Conservation (phyloP, 148 eudicot species). For the Rheum nobile region DNA sequence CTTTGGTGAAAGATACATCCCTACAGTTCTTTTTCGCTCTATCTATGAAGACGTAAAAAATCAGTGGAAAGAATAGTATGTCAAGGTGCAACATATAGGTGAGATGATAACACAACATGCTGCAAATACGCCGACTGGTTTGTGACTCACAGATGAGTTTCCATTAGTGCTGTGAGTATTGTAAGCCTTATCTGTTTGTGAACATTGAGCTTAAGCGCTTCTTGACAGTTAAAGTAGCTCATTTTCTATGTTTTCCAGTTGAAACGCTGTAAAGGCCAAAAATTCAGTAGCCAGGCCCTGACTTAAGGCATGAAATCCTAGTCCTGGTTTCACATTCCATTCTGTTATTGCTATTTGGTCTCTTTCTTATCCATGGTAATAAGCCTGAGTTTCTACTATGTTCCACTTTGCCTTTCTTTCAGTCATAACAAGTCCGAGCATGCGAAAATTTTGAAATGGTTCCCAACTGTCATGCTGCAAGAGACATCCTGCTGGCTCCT, state of each 20-base stretch:
- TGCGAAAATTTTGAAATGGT: background rate
- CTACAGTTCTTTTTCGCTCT: slow-evolving; percentile 38
- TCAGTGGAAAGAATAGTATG: slow-evolving; percentile 19
- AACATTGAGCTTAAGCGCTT: background rate
- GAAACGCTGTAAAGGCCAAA: background rate
- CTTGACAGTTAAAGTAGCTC: background rate
- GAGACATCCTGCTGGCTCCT: background rate
- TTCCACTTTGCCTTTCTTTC: background rate
- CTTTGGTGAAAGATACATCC: slow-evolving; percentile 63
- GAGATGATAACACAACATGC: slow-evolving; percentile 4
- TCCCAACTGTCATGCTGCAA: background rate
- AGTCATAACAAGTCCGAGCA: background rate
- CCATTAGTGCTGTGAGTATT: slow-evolving; percentile 1
- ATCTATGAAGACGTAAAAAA: slow-evolving; percentile 37
- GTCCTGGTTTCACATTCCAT: background rate
- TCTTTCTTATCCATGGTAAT: background rate
- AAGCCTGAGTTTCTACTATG: background rate
- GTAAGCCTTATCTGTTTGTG: background rate
- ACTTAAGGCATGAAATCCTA: background rate
- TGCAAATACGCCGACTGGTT: background rate
- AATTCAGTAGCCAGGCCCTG: background rate
- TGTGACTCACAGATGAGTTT: background rate
- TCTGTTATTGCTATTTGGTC: background rate
- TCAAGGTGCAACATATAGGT: background rate
- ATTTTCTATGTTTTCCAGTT: background rate